Percentiles rank a stretch among this genome's conserved stretches.
Conservation (phyloP, 73 alveolate species). For the Tetrahymena thermophila region DNA sequence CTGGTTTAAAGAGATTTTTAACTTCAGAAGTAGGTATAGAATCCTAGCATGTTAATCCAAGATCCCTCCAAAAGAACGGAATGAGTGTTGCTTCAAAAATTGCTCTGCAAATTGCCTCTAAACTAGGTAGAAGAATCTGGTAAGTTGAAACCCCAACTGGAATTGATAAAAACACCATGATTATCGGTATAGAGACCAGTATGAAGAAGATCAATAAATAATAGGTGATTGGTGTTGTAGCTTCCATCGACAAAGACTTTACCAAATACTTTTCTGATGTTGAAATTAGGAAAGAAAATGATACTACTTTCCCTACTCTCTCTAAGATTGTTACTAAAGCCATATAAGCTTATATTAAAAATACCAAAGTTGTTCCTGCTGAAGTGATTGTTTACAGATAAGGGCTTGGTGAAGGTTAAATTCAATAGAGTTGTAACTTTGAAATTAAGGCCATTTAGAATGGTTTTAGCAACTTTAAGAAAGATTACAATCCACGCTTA, state of each 20-base stretch:
- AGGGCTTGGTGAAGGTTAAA: conserved; percentile 17
- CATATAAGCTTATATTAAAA: background rate
- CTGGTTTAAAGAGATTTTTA: background rate
- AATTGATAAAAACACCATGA: conserved; percentile 35
- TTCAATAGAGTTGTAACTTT: background rate
- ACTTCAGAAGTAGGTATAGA: background rate
- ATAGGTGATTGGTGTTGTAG: conserved; percentile 48
- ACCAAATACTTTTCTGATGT: conserved; percentile 29
- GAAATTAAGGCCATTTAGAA: background rate
- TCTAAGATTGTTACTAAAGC: background rate
- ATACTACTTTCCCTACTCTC: background rate
- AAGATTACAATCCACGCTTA: background rate
- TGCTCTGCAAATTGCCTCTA: background rate
- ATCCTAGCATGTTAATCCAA: background rate
- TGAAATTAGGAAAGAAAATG: conserved; percentile 1
- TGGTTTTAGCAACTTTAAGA: background rate
- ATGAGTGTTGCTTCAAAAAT: background rate
- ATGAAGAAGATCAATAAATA: conserved; percentile 17
- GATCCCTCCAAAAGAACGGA: background rate
- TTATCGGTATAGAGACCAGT: conserved; percentile 43
- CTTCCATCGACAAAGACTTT: conserved; percentile 31
- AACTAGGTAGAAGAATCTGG: background rate
- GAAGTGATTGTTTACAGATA: conserved; percentile 19
- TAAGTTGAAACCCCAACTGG: background rate
- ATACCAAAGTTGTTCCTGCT: conserved; percentile 3